phyloP scores from a whole-genome alignment of 495 filamentous ascomycete genomes.

The Hypoxylon lenormandii region DNA sequence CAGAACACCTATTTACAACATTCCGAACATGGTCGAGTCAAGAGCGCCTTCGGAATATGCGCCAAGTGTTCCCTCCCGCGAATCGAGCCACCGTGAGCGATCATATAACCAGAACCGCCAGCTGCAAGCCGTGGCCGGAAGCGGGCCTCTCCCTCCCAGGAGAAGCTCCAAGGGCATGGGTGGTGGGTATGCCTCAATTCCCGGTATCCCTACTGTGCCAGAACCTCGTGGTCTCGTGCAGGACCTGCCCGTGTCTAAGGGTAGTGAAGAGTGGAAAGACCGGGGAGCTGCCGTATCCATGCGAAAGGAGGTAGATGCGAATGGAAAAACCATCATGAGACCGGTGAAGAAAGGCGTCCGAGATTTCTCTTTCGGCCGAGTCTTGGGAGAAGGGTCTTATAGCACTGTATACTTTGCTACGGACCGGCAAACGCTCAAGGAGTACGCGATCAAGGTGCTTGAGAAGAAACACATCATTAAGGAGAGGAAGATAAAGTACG shows the following conservation, averaged over 20 bases:
- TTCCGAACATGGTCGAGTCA: constrained; percentile 68
- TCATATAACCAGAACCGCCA: constrained; percentile 70
- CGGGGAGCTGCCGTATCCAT: constrained; percentile 84
- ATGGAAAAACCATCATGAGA: constrained; percentile 82
- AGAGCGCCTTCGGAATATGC: constrained; percentile 71
- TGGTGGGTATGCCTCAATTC: constrained; percentile 60
- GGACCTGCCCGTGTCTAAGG: constrained; percentile 74
- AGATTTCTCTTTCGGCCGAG: constrained; percentile 93
- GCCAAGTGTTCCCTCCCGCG: constrained; percentile 73
- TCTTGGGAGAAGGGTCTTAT: constrained; percentile 96
- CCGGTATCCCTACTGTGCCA: constrained; percentile 53
- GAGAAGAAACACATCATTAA: constrained; percentile 99
- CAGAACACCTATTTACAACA: constrained; percentile 69
- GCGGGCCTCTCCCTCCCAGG: constrained; percentile 71
- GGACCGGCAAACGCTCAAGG: constrained; percentile 92
- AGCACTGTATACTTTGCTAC: constrained; percentile 96
- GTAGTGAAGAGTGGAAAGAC: constrained; percentile 95
- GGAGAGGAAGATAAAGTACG: constrained; percentile 99
- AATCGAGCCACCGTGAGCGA: constrained; percentile 77
- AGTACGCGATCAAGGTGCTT: constrained; percentile 98
- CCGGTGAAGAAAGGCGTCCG: constrained; percentile 96
- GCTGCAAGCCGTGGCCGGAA: constrained; percentile 61
- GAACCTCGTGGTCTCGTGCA: constrained; percentile 65
- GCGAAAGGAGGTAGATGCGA: constrained; percentile 82
- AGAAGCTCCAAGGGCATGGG: constrained; percentile 74